Base-by-base conservation (phyloP, 2,329 filamentous ascomycete genomes). In the Chaetomium sp. region DNA sequence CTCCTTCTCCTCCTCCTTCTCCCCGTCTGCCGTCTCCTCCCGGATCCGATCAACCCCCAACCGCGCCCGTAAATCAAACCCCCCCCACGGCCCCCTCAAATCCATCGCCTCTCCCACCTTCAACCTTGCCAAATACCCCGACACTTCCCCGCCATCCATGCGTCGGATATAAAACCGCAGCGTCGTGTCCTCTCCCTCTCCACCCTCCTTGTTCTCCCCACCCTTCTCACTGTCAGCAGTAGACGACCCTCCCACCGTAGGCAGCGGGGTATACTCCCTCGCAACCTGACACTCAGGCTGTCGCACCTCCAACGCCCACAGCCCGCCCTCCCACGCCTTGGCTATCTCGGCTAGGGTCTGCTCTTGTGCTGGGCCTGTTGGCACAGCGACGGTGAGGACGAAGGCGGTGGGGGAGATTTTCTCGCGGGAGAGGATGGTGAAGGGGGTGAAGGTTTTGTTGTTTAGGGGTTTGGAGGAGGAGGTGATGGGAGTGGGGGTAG, bases 231-330 rank as follows among this genome's bases (percentile, higher is more conserved):
- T 32, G 3, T 11, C 37, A 40, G 37, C 8, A 0, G 33, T 1
- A 33, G 36, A 3, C 62, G 33, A 14, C 19, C 14, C 7, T 5
- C 2, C 34, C 34, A 9, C 6, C 0, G 83, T 79, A 0, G 90
- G 92, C 0, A 99, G 75, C 0, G 92, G 91, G 4, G 94, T 97
- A 71, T 99, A 99, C 56, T 90, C 85, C 59, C 94, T 77, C 44
- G 89, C 89, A 64, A 99, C 95, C 72, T 96, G 91, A 55, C 97
- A 74, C 69, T 96, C 86, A 2, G 94, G 94, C 73, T 97, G 94
- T 73, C 95, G 96, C 67, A 96, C 84, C 74, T 96, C 88, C 37
- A 97, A 86, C 60, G 87, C 91, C 87, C 90, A 95, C 43, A 95
- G 78, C 4, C 88, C 87, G 54, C 81, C 76, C 44, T 71, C 70